These are phyloP conservation scores for Elongisporangium undulatum DNA, from an alignment of 352 stramenopile genomes.

Conservation along the genomic window DNA sequence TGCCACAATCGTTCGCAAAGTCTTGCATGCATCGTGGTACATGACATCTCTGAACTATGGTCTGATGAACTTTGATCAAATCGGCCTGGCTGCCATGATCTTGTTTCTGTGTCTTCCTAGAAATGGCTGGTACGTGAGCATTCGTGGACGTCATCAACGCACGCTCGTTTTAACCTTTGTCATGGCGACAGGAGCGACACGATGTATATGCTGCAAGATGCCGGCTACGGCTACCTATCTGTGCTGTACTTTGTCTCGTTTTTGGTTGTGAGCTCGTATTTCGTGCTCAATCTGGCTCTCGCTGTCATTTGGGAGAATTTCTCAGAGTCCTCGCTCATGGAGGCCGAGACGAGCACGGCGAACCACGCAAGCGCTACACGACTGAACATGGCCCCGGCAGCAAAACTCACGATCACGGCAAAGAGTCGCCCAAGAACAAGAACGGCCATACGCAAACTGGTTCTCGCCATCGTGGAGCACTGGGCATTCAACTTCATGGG, in stretches of 20 bases:
- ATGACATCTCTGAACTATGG: slow-evolving; percentile 77
- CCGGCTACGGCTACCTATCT: slow-evolving; percentile 30
- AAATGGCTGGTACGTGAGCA: slow-evolving; percentile 87
- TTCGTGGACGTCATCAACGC: no score
- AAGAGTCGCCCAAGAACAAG: not conserved
- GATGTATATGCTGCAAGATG: slow-evolving; percentile 64
- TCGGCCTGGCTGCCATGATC: slow-evolving; percentile 69
- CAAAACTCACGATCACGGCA: not conserved
- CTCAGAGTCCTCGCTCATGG: slow-evolving; percentile 50
- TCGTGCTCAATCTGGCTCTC: slow-evolving; percentile 89
- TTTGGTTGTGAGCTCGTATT: slow-evolving; percentile 85
- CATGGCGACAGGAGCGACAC: slow-evolving; percentile 33
- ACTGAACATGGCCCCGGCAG: slow-evolving; percentile 2
- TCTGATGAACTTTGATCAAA: slow-evolving; percentile 85
- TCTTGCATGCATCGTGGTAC: slow-evolving; percentile 37
- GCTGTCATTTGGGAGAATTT: slow-evolving; percentile 88
- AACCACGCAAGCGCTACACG: not conserved
- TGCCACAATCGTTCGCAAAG: slow-evolving; percentile 15
- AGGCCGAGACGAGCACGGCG: slow-evolving; percentile 25
- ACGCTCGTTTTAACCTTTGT: no score
- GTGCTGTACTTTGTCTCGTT: slow-evolving; percentile 84
- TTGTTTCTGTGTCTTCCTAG: slow-evolving; percentile 91
- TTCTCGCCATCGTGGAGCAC: slow-evolving; percentile 30
- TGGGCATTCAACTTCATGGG: slow-evolving; percentile 49
- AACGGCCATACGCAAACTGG: slow-evolving; percentile 7